A percentile compares a stretch with the other conserved stretches of the same genome.
Conservation (phyloP, 148 eudicot species). For the Fagopyrum esculentum region DNA sequence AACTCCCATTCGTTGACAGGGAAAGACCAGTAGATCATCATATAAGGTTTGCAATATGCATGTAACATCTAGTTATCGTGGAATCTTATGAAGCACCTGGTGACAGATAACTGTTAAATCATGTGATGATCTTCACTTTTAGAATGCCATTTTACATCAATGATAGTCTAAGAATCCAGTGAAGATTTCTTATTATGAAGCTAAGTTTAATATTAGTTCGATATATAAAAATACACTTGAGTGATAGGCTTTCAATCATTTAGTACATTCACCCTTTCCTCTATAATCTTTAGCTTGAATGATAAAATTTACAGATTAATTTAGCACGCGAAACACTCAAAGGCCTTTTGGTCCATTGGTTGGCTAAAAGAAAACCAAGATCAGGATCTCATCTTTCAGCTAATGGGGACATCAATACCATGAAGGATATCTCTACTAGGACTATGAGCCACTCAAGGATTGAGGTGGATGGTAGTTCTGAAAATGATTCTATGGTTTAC, state of each 20-base stretch:
- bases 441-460: slow-evolving; percentile 47
- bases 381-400: slow-evolving; percentile 53
- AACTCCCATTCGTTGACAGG: background rate
- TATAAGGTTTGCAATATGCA: background rate
- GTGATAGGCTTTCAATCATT: background rate
- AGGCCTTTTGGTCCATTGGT: slow-evolving; percentile 84
- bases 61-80: background rate
- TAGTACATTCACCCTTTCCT: background rate
- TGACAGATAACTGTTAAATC: background rate
- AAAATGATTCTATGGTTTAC: slow-evolving; percentile 71
- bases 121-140: background rate
- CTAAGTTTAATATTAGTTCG: background rate
- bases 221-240: background rate
- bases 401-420: slow-evolving; percentile 70
- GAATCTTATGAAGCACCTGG: background rate
- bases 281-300: background rate
- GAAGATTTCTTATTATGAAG: background rate
- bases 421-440: slow-evolving; percentile 62
- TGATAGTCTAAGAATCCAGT: background rate
- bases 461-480: slow-evolving; percentile 67
- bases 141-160: background rate
- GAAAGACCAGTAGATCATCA: background rate
- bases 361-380: slow-evolving; percentile 64
- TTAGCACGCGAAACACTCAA: slow-evolving; percentile 96
- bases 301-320: slow-evolving; percentile 51